Conservation (phyloP, 140 eudicot species). For the Senecio squalidus region DNA sequence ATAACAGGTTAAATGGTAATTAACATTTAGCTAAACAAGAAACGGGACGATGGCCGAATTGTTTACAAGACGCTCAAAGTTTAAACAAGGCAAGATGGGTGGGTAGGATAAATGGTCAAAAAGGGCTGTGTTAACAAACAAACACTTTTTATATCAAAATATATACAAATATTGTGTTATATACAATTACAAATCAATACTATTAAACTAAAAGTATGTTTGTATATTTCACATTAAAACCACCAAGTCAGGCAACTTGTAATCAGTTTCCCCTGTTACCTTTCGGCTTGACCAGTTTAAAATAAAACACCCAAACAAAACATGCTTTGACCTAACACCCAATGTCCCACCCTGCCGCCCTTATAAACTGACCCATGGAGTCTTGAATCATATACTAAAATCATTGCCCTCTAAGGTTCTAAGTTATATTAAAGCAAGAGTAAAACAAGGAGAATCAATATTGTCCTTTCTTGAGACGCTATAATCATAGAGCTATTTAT, state of each 20-base stretch:
- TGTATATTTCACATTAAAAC: too few species aligned
- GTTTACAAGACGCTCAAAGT: too few species aligned
- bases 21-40: background rate
- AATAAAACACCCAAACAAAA: background rate
- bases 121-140: too few species aligned
- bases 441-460: background rate
- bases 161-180: too few species aligned
- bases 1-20: background rate
- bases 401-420: too few species aligned
- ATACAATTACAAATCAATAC: too few species aligned
- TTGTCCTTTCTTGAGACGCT: slow-evolving; percentile 1
- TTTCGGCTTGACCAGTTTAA: background rate
- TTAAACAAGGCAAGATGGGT: too few species aligned
- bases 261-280: too few species aligned
- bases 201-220: too few species aligned
- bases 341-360: background rate
- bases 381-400: background rate
- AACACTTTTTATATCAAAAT: too few species aligned
- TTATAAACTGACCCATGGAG: background rate
- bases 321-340: background rate
- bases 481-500: background rate
- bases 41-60: background rate
- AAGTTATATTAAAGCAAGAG: slow-evolving; percentile 4
- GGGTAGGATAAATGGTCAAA: too few species aligned
- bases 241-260: too few species aligned